phyloP scores from a whole-genome alignment of 2,329 filamentous ascomycete genomes.

The Exutisphaerella laricina region DNA sequence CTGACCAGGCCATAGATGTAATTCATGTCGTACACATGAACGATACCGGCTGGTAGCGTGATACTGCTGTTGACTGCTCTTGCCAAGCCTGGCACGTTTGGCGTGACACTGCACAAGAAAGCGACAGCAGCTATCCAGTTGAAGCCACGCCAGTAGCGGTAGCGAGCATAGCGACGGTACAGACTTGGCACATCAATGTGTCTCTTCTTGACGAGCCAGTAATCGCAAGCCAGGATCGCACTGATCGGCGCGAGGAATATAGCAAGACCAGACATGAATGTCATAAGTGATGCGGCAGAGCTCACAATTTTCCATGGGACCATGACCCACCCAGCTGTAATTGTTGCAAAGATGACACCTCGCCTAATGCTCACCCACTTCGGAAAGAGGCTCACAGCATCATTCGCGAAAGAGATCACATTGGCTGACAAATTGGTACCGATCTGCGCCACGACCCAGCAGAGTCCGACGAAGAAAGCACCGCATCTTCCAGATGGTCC shows the following conservation, averaged over 20 bases:
- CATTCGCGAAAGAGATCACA: slow-evolving; percentile 50
- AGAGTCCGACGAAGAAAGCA: slow-evolving; percentile 31
- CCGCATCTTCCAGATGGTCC: slow-evolving; percentile 30
- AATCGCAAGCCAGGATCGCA: slow-evolving; percentile 52
- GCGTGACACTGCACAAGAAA: slow-evolving; percentile 53
- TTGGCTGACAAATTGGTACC: slow-evolving; percentile 52
- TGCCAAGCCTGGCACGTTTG: slow-evolving; percentile 52
- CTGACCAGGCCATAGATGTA: slow-evolving; percentile 58
- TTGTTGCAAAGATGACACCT: slow-evolving; percentile 42
- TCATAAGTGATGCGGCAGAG: slow-evolving; percentile 53
- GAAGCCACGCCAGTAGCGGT: slow-evolving; percentile 47
- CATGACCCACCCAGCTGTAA: slow-evolving; percentile 50
- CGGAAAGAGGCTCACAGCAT: slow-evolving; percentile 48
- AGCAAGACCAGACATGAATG: slow-evolving; percentile 56
- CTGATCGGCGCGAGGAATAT: slow-evolving; percentile 62
- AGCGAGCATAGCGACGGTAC: slow-evolving; percentile 47
- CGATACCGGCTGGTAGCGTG: slow-evolving; percentile 43
- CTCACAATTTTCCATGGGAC: slow-evolving; percentile 57
- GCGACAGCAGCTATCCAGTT: slow-evolving; percentile 58
- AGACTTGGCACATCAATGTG: slow-evolving; percentile 47
- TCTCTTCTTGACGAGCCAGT: slow-evolving; percentile 47
- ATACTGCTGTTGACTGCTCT: slow-evolving; percentile 38
- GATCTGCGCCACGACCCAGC: slow-evolving; percentile 50
- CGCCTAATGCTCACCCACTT: slow-evolving; percentile 44
- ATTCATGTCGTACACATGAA: slow-evolving; percentile 58